These are phyloP conservation scores for Erythrophleum ivorense DNA, from an alignment of 331 rosid genomes.

Conservation along the genomic window DNA sequence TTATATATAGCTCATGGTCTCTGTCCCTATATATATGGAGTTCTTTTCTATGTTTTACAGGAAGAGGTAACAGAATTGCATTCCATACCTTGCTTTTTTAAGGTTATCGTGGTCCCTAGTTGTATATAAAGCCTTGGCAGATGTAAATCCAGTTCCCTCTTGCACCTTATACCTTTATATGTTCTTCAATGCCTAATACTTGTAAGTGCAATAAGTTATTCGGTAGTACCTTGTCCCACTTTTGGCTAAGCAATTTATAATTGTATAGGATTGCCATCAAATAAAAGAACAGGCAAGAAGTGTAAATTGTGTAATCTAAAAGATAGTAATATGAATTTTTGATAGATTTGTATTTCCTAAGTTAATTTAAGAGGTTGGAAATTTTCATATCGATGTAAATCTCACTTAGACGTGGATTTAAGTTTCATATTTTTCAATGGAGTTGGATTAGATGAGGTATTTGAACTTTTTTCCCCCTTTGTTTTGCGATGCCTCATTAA, in stretches of 20 bases:
- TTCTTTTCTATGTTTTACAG: background rate
- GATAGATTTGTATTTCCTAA: background rate
- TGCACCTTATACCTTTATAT: background rate
- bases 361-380: background rate
- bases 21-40: slow-evolving; percentile 34
- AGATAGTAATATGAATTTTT: background rate
- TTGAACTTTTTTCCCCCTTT: background rate
- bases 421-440: background rate
- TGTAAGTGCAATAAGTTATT: background rate
- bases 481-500: background rate
- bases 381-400: background rate
- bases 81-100: slow-evolving; percentile 26
- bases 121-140: slow-evolving; percentile 26
- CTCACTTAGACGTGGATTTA: background rate
- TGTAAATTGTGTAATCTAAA: background rate
- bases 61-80: slow-evolving; percentile 30
- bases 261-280: background rate
- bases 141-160: background rate
- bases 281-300: background rate
- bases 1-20: slow-evolving; percentile 27
- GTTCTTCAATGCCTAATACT: background rate
- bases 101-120: slow-evolving; percentile 5
- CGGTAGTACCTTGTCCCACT: background rate
- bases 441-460: background rate
- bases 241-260: background rate